A percentile compares a stretch with the other conserved stretches of the same genome.
These are phyloP conservation scores for Dothidotthia symphoricarpi DNA, from an alignment of 2,329 filamentous ascomycete genomes.

Conservation along the genomic window DNA sequence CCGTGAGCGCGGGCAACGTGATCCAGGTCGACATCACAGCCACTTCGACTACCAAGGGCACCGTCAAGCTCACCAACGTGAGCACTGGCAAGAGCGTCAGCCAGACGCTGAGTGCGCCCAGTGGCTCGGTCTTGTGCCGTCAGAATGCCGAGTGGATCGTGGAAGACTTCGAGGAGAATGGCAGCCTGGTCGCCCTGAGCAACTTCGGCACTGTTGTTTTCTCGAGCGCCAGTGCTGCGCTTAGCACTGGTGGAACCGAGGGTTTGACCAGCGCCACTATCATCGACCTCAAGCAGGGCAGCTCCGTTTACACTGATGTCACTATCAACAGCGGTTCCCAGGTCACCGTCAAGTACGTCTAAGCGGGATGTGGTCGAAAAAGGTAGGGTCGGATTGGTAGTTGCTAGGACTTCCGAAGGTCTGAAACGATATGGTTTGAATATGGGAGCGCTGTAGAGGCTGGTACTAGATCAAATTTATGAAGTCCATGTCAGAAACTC, in stretches of 20 bases:
- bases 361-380: background rate
- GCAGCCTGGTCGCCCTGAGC: conserved; percentile 46
- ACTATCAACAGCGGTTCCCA: conserved; percentile 9
- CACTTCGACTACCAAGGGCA: conserved; percentile 46
- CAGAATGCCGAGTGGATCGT: conserved; percentile 64
- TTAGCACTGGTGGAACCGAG: conserved; percentile 24
- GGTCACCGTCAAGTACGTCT: conserved; percentile 10
- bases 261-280: conserved; percentile 44
- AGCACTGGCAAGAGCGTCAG: conserved; percentile 53
- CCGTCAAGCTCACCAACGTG: conserved; percentile 53
- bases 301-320: conserved; percentile 22
- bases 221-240: conserved; percentile 41
- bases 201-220: conserved; percentile 52
- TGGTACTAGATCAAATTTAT: no score
- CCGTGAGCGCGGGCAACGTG: conserved; percentile 47
- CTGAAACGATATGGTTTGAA: no score
- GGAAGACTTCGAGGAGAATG: conserved; percentile 51
- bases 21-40: conserved; percentile 45
- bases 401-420: no score
- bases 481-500: no score
- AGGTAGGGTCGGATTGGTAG: no score
- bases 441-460: no score
- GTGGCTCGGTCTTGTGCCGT: conserved; percentile 10
- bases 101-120: conserved; percentile 46
- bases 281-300: conserved; percentile 50